These are phyloP conservation scores for Phoma sp. DNA, from an alignment of 2,329 filamentous ascomycete genomes.

Conservation along the genomic window DNA sequence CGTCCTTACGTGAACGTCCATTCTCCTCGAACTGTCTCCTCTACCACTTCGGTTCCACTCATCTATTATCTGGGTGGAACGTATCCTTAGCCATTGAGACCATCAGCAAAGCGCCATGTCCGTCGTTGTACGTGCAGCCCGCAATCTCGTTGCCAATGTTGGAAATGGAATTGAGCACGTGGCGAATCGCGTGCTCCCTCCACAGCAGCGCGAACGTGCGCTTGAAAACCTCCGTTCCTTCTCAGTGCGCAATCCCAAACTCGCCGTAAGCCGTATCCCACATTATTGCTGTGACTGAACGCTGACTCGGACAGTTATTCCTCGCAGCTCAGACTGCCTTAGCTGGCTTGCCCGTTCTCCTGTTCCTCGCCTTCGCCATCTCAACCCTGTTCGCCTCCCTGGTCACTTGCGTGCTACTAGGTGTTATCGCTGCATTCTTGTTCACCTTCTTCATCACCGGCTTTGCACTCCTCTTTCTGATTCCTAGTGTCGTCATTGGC, in stretches of 20 bases:
- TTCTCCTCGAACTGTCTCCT: neutral
- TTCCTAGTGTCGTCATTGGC: constrained; percentile 72
- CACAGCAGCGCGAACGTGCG: constrained; percentile 64
- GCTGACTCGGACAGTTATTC: constrained; percentile 63
- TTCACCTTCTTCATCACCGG: constrained; percentile 73
- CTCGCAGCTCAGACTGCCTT: constrained; percentile 68
- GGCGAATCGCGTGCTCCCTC: constrained; percentile 63
- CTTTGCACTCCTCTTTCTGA: constrained; percentile 69
- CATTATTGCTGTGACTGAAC: neutral
- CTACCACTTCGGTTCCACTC: neutral
- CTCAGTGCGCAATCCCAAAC: constrained; percentile 68
- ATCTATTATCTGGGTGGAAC: neutral
- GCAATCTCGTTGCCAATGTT: constrained; percentile 32
- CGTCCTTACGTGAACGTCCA: neutral
- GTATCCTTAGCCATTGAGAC: constrained; percentile 2
- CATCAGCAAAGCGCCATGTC: constrained; percentile 20
- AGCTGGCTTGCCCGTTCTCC: constrained; percentile 68
- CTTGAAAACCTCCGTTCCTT: constrained; percentile 62
- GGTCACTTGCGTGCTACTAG: constrained; percentile 63
- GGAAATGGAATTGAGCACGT: constrained; percentile 22
- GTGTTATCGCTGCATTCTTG: constrained; percentile 57
- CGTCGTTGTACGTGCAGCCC: constrained; percentile 31
- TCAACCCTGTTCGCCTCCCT: constrained; percentile 68
- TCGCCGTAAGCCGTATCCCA: constrained; percentile 62
- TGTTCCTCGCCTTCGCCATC: constrained; percentile 71